phyloP scores from a whole-genome alignment of 805 yeast species.

The Trichomonascus vanleenenianus region DNA sequence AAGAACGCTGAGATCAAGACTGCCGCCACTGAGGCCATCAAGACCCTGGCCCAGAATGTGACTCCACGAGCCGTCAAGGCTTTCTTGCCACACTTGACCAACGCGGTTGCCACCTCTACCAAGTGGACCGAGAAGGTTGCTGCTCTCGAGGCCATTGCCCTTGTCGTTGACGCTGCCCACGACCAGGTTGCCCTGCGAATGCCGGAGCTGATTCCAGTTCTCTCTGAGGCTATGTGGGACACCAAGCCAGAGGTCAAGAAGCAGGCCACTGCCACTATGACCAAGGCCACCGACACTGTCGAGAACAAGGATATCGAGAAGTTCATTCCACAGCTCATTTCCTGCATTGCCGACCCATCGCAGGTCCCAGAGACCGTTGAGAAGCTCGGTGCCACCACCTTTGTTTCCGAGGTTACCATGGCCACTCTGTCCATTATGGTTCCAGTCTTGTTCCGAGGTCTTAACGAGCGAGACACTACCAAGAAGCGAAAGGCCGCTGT shows the following conservation, averaged over 20 bases:
- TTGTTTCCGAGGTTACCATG: slow-evolving; percentile 98
- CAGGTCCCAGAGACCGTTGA: slow-evolving; percentile 99
- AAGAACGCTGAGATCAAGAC: slow-evolving; percentile 70
- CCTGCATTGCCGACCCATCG: slow-evolving; percentile 93
- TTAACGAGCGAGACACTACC: slow-evolving; percentile 98
- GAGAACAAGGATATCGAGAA: slow-evolving; percentile 99
- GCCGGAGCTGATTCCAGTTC: slow-evolving; percentile 98
- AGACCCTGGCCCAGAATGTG: slow-evolving; percentile 69
- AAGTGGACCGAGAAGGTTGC: slow-evolving; percentile 99
- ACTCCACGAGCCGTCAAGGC: slow-evolving; percentile 93
- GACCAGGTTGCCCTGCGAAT: slow-evolving; percentile 95
- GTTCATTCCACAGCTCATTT: slow-evolving; percentile 96
- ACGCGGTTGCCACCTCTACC: slow-evolving; percentile 53
- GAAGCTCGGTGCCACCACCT: slow-evolving; percentile 98
- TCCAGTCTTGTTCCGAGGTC: slow-evolving; percentile 98
- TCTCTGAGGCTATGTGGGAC: slow-evolving; percentile 99
- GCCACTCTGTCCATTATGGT: slow-evolving; percentile 99
- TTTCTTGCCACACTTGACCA: slow-evolving; percentile 71
- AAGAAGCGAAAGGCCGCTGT: slow-evolving; percentile 99
- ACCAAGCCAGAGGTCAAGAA: slow-evolving; percentile 97
- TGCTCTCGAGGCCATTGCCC: slow-evolving; percentile 74
- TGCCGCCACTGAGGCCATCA: slow-evolving; percentile 68
- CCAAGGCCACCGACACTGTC: slow-evolving; percentile 94
- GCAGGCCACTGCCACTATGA: slow-evolving; percentile 93
- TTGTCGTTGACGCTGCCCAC: slow-evolving; percentile 89